phyloP scores from a whole-genome alignment of 345 rosid genomes.

The Noccaea caerulescens region DNA sequence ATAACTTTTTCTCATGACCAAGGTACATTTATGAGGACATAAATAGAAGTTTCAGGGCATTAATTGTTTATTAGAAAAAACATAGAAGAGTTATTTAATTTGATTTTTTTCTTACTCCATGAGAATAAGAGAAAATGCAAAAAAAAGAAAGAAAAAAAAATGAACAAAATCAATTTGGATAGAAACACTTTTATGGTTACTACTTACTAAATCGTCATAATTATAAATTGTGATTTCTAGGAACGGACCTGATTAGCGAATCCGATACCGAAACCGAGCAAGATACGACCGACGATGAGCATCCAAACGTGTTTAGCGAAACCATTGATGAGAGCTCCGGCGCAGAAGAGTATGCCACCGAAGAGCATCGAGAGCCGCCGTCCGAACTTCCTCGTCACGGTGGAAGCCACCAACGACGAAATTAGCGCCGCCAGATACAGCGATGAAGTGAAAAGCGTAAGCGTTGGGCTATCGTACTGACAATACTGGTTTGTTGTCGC shows the following conservation, averaged over 20 bases:
- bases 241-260: conserved; percentile 90
- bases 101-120: background rate
- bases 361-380: conserved; percentile 83
- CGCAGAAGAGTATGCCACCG: conserved; percentile 80
- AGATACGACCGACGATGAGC: conserved; percentile 84
- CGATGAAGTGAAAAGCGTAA: conserved; percentile 93
- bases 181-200: conserved; percentile 19
- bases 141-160: background rate
- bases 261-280: conserved; percentile 97
- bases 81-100: background rate
- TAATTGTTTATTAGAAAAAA: background rate
- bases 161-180: background rate
- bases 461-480: conserved; percentile 65
- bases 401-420: conserved; percentile 79
- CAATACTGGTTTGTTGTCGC: conserved; percentile 73
- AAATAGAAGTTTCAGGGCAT: background rate
- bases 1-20: conserved; percentile 23
- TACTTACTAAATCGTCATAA: conserved; percentile 13
- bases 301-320: conserved; percentile 78
- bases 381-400: conserved; percentile 75
- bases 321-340: conserved; percentile 89
- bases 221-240: background rate
- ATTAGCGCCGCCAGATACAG: conserved; percentile 84
- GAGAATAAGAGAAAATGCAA: background rate
- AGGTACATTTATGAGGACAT: conserved; percentile 28